Evolutionary conservation across 1,139 yeast genomes (phyloP).

Genomic region (Petasospora fabianii): DNA sequence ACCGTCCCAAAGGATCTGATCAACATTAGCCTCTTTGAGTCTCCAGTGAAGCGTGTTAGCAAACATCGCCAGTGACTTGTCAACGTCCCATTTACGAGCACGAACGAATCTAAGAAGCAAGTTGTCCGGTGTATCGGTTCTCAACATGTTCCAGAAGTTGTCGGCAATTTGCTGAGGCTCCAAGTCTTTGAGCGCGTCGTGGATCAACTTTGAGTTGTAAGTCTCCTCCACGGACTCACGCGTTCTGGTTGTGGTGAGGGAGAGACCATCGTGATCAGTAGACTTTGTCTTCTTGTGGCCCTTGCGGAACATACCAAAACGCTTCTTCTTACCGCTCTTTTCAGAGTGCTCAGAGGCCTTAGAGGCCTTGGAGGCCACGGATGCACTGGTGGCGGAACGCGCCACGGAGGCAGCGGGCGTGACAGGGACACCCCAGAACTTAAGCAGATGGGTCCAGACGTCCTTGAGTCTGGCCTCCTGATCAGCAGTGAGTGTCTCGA

Average conservation of each 20-base stretch:
- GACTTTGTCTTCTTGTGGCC: constrained; percentile 23
- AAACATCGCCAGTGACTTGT: constrained; percentile 61
- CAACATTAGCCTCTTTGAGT: constrained; percentile 50
- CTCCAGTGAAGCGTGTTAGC: constrained; percentile 72
- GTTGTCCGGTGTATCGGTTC: constrained; percentile 72
- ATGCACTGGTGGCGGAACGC: constrained; percentile 17
- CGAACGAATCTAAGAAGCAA: constrained; percentile 60
- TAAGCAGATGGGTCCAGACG: constrained; percentile 65
- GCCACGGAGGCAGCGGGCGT: constrained; percentile 30
- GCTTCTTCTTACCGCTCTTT: constrained; percentile 15
- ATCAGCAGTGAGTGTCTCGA: constrained; percentile 53
- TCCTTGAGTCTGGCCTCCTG: constrained; percentile 71
- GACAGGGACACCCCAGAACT: constrained; percentile 57
- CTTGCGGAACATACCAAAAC: no score
- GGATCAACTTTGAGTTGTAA: constrained; percentile 30
- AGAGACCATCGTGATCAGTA: constrained; percentile 13
- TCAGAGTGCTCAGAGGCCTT: no score
- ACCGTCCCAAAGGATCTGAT: constrained; percentile 54
- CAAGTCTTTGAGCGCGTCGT: constrained; percentile 36
- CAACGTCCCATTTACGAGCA: constrained; percentile 72
- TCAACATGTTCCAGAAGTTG: constrained; percentile 53
- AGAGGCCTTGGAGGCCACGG: constrained; percentile 22
- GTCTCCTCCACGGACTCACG: constrained; percentile 27
- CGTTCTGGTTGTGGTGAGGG: constrained; percentile 26
- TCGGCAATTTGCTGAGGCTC: constrained; percentile 42